Percentiles rank a stretch among this genome's conserved stretches.
These are phyloP conservation scores for Cutaneotrichosporon cutaneum DNA, from an alignment of 1,284 basidiomycete genomes.

Conservation along the genomic window DNA sequence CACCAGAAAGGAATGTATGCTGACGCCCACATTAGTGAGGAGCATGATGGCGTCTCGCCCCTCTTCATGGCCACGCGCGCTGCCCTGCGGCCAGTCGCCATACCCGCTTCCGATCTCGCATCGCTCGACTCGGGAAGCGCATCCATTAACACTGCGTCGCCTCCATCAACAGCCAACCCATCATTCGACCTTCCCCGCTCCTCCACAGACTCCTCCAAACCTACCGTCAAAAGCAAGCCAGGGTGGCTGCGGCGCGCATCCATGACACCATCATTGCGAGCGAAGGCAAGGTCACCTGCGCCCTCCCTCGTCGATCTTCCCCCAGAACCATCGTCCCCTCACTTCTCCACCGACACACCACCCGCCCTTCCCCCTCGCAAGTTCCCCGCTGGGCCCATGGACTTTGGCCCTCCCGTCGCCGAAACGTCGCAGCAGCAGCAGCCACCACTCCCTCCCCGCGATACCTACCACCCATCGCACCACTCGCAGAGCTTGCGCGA, in stretches of 20 bases:
- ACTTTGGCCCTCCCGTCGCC: constrained; percentile 21
- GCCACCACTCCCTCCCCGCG: background rate
- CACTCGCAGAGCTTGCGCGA: constrained; percentile 38
- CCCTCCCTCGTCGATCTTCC: constrained; percentile 25
- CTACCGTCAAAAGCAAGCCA: constrained; percentile 37
- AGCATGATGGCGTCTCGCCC: constrained; percentile 25
- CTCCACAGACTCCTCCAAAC: constrained; percentile 21
- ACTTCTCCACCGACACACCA: constrained; percentile 25
- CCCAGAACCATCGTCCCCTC: constrained; percentile 30
- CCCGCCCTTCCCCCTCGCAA: constrained; percentile 41
- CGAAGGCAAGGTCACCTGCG: constrained; percentile 40
- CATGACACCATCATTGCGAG: constrained; percentile 33
- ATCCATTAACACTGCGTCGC: background rate
- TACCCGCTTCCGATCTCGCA: constrained; percentile 2
- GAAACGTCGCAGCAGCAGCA: constrained; percentile 31
- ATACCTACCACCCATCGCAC: constrained; percentile 20
- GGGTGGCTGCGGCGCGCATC: constrained; percentile 45
- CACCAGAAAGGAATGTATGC: background rate
- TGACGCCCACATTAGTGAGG: constrained; percentile 18
- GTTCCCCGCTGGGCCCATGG: constrained; percentile 29
- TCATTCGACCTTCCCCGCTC: constrained; percentile 23
- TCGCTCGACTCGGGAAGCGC: background rate
- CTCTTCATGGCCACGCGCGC: constrained; percentile 32
- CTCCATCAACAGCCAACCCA: constrained; percentile 19
- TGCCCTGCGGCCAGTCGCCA: constrained; percentile 28